phyloP scores from a whole-genome alignment of 2,329 filamentous ascomycete species.

The Clonostachys rosea region DNA sequence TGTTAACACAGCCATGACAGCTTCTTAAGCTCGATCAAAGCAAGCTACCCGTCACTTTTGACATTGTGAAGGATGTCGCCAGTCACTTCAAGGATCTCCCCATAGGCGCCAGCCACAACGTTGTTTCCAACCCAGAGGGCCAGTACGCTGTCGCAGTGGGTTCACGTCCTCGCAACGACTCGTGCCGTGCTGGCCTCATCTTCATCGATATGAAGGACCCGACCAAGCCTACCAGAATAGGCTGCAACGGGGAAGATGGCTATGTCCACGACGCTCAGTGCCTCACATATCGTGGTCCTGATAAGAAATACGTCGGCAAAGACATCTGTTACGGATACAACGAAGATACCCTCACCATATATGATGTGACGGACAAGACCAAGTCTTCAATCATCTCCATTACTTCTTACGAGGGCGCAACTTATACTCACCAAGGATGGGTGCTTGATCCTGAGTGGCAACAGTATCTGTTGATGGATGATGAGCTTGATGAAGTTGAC shows the following conservation, averaged over 20 bases:
- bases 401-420: constrained; percentile 49
- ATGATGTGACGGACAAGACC: constrained; percentile 45
- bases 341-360: constrained; percentile 33
- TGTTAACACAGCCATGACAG: constrained; percentile 2
- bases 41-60: constrained; percentile 17
- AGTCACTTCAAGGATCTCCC: constrained; percentile 12
- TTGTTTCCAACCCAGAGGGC: constrained; percentile 27
- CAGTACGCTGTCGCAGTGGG: constrained; percentile 40
- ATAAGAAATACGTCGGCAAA: constrained; percentile 17
- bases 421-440: constrained; percentile 56
- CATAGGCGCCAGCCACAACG: constrained; percentile 7
- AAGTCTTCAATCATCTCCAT: constrained; percentile 40
- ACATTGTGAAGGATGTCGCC: constrained; percentile 18
- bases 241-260: constrained; percentile 49
- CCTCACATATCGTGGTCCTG: constrained; percentile 45
- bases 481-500: constrained; percentile 46
- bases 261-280: constrained; percentile 61
- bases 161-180: constrained; percentile 16
- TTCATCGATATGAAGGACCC: constrained; percentile 53
- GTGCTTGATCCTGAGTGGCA: constrained; percentile 38
- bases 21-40: constrained; percentile 40
- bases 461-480: constrained; percentile 44
- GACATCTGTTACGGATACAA: constrained; percentile 55
- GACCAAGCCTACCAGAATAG: constrained; percentile 44
- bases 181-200: constrained; percentile 49